These are phyloP conservation scores for Neurospora tetrasperma DNA, from an alignment of 495 filamentous ascomycete species.

Conservation along the genomic window DNA sequence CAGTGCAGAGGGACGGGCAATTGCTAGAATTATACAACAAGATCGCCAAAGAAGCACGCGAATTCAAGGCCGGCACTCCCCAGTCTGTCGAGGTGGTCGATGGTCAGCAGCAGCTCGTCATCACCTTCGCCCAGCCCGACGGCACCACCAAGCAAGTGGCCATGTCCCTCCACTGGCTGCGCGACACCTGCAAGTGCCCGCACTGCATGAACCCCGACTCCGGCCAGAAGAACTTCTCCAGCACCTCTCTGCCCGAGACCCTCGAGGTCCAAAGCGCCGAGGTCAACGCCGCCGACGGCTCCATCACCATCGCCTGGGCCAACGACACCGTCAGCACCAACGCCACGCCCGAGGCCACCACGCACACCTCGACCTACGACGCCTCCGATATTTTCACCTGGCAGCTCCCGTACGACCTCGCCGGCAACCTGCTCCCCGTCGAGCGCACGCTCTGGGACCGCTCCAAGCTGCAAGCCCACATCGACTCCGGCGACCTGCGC, in stretches of 20 bases:
- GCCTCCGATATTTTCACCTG: conserved; percentile 5
- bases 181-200: conserved; percentile 66
- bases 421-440: not conserved
- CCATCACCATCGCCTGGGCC: conserved; percentile 49
- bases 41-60: not conserved
- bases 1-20: not conserved
- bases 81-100: not conserved
- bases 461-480: conserved; percentile 26
- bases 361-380: conserved; percentile 10
- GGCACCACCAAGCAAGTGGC: not conserved
- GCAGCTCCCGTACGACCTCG: not conserved
- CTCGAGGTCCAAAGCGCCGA: conserved; percentile 32
- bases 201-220: conserved; percentile 67
- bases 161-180: conserved; percentile 43
- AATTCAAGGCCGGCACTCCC: not conserved
- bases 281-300: conserved; percentile 23
- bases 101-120: not conserved
- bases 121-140: not conserved
- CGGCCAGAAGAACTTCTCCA: conserved; percentile 72
- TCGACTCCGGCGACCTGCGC: conserved; percentile 17
- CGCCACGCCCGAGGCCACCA: conserved; percentile 11
- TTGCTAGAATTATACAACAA: not conserved
- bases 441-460: conserved; percentile 15
- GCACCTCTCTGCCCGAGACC: conserved; percentile 52
- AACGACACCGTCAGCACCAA: conserved; percentile 11